Percentiles rank a stretch among this genome's conserved stretches.
These are phyloP conservation scores for Kickxella alabastrina DNA, from an alignment of 192 early-diverging fungal genomes.

Conservation along the genomic window DNA sequence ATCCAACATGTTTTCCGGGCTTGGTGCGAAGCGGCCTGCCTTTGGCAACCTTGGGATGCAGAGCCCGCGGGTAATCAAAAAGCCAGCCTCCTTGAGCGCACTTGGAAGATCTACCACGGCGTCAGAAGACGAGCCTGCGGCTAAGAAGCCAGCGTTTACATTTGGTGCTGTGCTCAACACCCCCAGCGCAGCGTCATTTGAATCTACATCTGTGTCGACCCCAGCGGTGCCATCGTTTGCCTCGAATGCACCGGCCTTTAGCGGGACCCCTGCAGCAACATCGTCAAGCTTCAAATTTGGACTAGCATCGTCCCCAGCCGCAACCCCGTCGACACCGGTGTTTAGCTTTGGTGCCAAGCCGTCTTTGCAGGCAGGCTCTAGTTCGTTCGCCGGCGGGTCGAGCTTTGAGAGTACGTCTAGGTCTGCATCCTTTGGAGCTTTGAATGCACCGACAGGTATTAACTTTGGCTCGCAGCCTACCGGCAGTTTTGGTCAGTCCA, in stretches of 20 bases:
- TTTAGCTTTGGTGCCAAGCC: background rate
- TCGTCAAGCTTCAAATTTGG: background rate
- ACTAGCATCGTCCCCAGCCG: background rate
- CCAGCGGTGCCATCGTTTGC: slow-evolving; percentile 33
- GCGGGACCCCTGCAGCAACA: slow-evolving; percentile 6
- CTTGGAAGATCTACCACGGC: background rate
- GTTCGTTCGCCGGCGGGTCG: background rate
- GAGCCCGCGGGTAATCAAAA: background rate
- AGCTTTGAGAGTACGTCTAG: background rate
- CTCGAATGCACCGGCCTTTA: slow-evolving; percentile 15
- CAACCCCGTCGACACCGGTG: background rate
- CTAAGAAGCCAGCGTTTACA: slow-evolving; percentile 26
- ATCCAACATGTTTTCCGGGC: too few species aligned
- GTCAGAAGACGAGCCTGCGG: slow-evolving; percentile 1
- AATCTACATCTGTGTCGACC: slow-evolving; percentile 26
- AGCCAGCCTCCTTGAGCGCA: slow-evolving; percentile 10
- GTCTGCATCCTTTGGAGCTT: too few species aligned
- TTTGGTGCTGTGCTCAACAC: slow-evolving; percentile 29
- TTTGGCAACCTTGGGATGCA: slow-evolving; percentile 2
- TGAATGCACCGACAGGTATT: too few species aligned
- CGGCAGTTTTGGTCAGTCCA: background rate
- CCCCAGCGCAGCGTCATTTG: slow-evolving; percentile 43
- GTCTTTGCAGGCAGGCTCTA: background rate
- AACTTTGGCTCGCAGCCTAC: background rate
- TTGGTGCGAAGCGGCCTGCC: background rate